phyloP scores from a whole-genome alignment of 2,329 filamentous ascomycete genomes.

The Cladophialophora carrionii region DNA sequence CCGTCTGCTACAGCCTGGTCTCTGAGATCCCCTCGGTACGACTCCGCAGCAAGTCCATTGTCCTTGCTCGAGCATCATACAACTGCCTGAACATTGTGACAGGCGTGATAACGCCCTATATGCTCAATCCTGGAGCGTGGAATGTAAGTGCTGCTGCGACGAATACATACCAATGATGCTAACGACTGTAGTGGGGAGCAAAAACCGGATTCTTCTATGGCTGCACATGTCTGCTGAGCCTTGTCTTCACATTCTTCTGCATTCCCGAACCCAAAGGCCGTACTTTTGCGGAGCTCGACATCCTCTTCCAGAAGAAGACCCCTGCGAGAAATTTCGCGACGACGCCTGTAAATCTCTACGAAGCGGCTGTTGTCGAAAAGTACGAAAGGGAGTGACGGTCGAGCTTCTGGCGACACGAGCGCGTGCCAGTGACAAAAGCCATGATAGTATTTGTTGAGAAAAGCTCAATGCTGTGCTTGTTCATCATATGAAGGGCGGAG shows the following conservation, averaged over 20 bases:
- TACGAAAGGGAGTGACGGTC: slow-evolving; percentile 5
- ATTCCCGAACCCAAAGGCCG: slow-evolving; percentile 70
- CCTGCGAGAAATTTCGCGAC: slow-evolving; percentile 45
- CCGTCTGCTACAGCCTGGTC: slow-evolving; percentile 57
- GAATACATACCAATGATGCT: slow-evolving; percentile 43
- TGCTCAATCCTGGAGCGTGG: slow-evolving; percentile 41
- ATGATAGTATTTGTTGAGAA: neutral
- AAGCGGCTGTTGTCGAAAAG: slow-evolving; percentile 4
- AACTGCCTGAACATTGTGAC: slow-evolving; percentile 47
- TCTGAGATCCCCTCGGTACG: slow-evolving; percentile 58
- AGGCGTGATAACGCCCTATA: slow-evolving; percentile 40
- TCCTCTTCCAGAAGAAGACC: slow-evolving; percentile 48
- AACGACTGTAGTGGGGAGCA: slow-evolving; percentile 40
- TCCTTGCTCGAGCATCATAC: slow-evolving; percentile 55
- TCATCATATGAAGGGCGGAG: slow-evolving; percentile 12
- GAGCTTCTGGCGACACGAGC: neutral
- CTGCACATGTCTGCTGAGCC: slow-evolving; percentile 75
- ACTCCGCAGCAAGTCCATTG: slow-evolving; percentile 59
- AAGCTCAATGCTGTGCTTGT: neutral
- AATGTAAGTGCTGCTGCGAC: slow-evolving; percentile 43
- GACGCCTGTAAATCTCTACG: slow-evolving; percentile 40
- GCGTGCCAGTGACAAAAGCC: neutral
- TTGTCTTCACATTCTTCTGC: slow-evolving; percentile 78
- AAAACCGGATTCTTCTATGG: slow-evolving; percentile 65
- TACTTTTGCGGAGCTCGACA: slow-evolving; percentile 49